A percentile compares a stretch with the other conserved stretches of the same genome.
Evolutionary conservation across 345 rosid species (phyloP).

Genomic region (Ceriops decandra): DNA sequence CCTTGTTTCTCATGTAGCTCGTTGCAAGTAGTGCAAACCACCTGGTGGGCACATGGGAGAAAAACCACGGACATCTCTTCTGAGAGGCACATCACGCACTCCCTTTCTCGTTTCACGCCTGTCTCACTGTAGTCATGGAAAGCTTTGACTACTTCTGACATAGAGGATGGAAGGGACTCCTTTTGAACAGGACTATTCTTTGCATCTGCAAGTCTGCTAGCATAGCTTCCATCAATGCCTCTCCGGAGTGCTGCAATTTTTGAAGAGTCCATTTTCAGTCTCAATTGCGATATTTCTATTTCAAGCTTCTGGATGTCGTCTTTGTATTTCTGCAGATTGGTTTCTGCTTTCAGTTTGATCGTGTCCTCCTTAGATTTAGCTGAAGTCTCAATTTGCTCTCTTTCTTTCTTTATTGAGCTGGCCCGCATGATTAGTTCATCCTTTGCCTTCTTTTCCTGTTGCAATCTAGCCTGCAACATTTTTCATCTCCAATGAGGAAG

Average conservation of each 20-base stretch:
- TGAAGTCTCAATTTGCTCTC: conserved; percentile 45
- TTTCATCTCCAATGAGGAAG: conserved; percentile 29
- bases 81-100: conserved; percentile 88
- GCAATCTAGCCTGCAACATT: conserved; percentile 73
- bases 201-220: conserved; percentile 30
- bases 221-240: conserved; percentile 55
- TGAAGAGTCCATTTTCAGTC: conserved; percentile 56
- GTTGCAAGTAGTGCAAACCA: conserved; percentile 50
- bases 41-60: conserved; percentile 60
- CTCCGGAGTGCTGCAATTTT: conserved; percentile 63
- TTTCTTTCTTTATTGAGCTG: conserved; percentile 43
- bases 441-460: conserved; percentile 59
- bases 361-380: conserved; percentile 47
- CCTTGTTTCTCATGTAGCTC: conserved; percentile 62
- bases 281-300: conserved; percentile 57
- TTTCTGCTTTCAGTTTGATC: conserved; percentile 53
- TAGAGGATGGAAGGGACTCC: conserved; percentile 22
- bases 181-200: conserved; percentile 26
- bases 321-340: conserved; percentile 39
- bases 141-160: conserved; percentile 31
- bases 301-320: conserved; percentile 60
- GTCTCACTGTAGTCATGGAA: conserved; percentile 29
- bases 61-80: conserved; percentile 57
- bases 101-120: conserved; percentile 71
- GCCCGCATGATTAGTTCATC: conserved; percentile 45